Conservation (phyloP, 805 yeast species). For the Cyberlindnera nakhonratchasimensis region DNA sequence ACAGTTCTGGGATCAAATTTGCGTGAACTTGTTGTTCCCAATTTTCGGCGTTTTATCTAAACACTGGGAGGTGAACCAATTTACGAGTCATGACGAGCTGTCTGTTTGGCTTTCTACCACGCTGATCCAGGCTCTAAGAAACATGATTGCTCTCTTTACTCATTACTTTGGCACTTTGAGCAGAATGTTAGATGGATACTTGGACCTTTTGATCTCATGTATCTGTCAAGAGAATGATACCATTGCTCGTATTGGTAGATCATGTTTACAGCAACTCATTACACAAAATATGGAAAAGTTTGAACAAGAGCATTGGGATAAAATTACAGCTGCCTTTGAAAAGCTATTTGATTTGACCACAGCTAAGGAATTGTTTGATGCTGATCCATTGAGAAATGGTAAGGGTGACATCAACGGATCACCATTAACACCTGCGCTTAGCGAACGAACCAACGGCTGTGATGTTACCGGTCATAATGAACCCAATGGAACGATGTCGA, state of each 20-base stretch:
- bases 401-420: conserved; percentile 10
- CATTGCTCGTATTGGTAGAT: conserved; percentile 89
- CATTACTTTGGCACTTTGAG: conserved; percentile 77
- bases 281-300: conserved; percentile 71
- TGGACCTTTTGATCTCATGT: conserved; percentile 77
- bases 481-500: conserved; percentile 3
- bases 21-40: conserved; percentile 80
- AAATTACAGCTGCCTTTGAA: conserved; percentile 61
- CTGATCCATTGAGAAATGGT: conserved; percentile 38
- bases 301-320: conserved; percentile 65
- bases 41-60: conserved; percentile 77
- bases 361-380: conserved; percentile 75
- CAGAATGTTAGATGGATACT: conserved; percentile 71
- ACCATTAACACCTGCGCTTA: conserved; percentile 4
- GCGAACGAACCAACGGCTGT: conserved; percentile 10
- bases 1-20: conserved; percentile 79
- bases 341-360: conserved; percentile 77
- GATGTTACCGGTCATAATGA: conserved; percentile 22
- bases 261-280: conserved; percentile 78
- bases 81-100: conserved; percentile 72
- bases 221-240: conserved; percentile 97
- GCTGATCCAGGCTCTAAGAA: conserved; percentile 88
- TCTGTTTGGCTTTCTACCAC: conserved; percentile 98
- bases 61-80: conserved; percentile 68
- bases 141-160: conserved; percentile 77